Base-by-base conservation (phyloP, 805 yeast genomes). In the Torulaspora indica region DNA sequence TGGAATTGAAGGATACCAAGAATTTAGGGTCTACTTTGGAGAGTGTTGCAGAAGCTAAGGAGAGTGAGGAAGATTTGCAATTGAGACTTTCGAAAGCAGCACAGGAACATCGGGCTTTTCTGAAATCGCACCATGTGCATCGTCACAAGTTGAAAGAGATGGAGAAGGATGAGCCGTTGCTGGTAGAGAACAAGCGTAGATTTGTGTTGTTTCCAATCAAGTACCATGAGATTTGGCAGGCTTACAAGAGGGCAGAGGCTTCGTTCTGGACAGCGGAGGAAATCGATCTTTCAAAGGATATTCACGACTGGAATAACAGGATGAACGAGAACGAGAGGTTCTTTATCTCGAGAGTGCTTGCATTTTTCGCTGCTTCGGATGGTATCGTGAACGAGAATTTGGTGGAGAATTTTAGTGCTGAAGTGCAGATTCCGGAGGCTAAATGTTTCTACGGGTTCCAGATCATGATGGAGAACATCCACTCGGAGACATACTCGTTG, bases 241-340 rank as follows among this genome's bases (percentile, higher is more conserved):
- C 95, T 76, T 91, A 91, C 73, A 91, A 91, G 76, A 88, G 91
- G 72, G 97, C 98, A 40, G 98, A 93, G 76, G 98, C 98, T 12
- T 91, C 98, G 5, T 91, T 91, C 78, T 91, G 98, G 98, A 93
- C 98, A 32, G 97, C 98, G 38, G 98, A 91, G 74, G 98, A 93
- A 73, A 89, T 91, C 55, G 98, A 91, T 70, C 78, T 91, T 53
- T 82, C 95, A 44, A 93, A 91, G 75, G 98, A 91, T 69, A 64
- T 76, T 48, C 78, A 77, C 60, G 98, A 91, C 73, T 91, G 98
- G 98, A 90, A 87, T 66, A 78, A 84, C 72, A 75, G 75, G 61
- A 74, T 91, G 74, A 90, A 76, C 64, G 93, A 86, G 46, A 91
- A 90, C 67, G 98, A 91, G 76, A 80, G 95, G 61, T 93, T 71